Evolutionary conservation across 2,329 filamentous ascomycete genomes (phyloP), one percentile per base, ranked within the genome.

Genomic region (Fusarium sp.): DNA sequence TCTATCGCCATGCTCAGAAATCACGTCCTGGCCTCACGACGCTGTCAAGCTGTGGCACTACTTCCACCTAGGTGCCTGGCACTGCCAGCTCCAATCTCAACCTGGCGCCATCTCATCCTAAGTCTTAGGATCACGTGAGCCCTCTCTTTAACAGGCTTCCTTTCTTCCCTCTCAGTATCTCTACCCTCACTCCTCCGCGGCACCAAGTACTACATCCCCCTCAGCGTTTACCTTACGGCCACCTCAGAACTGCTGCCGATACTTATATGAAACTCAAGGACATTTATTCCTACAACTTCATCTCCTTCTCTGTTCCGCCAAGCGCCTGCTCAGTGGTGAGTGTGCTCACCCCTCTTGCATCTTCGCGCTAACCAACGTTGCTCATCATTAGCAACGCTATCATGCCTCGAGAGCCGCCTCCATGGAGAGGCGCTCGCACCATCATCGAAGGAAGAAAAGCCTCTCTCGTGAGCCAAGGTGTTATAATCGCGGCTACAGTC

Each of bases 281-380:
- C 2, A 34, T 36, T 36, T 10, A 12, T 12, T 41, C 8, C 5
- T 12, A 4, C 8, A 5, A 6, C 20, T 3, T 24, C 2, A 8
- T 4, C 10, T 24, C 9, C n/a, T 12, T 17, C 11, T 4, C 2
- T 1, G 14, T 22, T n/a, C 0, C 13, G 4, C 12, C 0, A 22
- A 36, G 22, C 44, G 22, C 3, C 22, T 2, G 12, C 3, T 18
- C 7, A 13, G 15, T 1, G 6, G 7, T 28, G n/a, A 20, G 32
- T 41, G 22, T 34, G 45, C 18, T 34, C 22, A 5, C 7, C 1
- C 9, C 7, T 1, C 18, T 20, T 4, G 3, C 1, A 12, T 11
- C 10, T 39, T 17, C 8, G 8, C 34, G 2, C 18, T 13, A 10
- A 22, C 18, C 3, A 14, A 41, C 10, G 2, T 32, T 4, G 6